These are phyloP conservation scores for Myxozyma lipomycoides DNA, from an alignment of 805 yeast species.

Conservation along the genomic window DNA sequence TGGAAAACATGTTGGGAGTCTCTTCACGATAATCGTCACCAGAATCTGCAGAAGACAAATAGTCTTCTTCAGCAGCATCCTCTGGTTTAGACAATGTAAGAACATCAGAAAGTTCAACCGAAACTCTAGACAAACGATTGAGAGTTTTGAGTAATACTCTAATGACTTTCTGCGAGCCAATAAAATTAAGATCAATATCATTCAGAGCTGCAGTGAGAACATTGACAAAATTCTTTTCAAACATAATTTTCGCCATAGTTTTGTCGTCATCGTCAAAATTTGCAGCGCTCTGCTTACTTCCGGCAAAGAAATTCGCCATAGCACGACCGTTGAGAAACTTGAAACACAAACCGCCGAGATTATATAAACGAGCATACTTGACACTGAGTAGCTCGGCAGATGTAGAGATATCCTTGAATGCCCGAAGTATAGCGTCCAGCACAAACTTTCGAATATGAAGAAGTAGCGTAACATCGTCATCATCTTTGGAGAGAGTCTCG, in stretches of 20 bases:
- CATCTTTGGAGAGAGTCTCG: constrained; percentile 39
- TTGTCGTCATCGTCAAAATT: constrained; percentile 48
- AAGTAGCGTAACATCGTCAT: constrained; percentile 60
- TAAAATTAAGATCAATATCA: constrained; percentile 68
- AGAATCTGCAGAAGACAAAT: constrained; percentile 42
- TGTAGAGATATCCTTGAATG: constrained; percentile 50
- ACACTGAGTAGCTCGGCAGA: constrained; percentile 41
- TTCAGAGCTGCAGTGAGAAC: constrained; percentile 59
- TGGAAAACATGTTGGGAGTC: constrained; percentile 75
- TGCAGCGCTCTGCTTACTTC: constrained; percentile 2
- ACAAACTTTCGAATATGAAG: constrained; percentile 68
- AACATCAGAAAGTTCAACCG: constrained; percentile 39
- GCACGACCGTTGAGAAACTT: constrained; percentile 34
- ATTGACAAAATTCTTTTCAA: constrained; percentile 54
- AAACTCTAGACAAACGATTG: constrained; percentile 46
- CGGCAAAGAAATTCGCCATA: constrained; percentile 17
- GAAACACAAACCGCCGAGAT: constrained; percentile 47
- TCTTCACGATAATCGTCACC: constrained; percentile 49
- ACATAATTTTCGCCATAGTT: constrained; percentile 58
- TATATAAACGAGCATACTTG: constrained; percentile 54
- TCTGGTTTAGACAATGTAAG: constrained; percentile 35
- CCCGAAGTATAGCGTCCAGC: constrained; percentile 61
- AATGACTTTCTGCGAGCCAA: constrained; percentile 58
- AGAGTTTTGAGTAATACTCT: constrained; percentile 54
- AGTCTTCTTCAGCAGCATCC: constrained; percentile 50